These are phyloP conservation scores for Epichloe baconii DNA, from an alignment of 2,329 filamentous ascomycete species.

Conservation along the genomic window DNA sequence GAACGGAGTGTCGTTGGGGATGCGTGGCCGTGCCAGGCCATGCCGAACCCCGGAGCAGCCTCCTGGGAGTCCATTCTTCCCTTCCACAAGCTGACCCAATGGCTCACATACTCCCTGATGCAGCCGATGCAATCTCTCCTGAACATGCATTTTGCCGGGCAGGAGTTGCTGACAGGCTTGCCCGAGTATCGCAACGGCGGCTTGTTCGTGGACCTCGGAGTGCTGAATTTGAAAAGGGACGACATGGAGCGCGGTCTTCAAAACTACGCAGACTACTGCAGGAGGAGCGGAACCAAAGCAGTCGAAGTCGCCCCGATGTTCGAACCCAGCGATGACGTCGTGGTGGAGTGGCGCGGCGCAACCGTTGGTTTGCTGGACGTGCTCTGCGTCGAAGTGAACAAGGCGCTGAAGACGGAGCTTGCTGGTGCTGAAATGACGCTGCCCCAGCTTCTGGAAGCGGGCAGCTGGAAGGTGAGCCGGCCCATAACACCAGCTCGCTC, in stretches of 20 bases:
- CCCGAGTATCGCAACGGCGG: slow-evolving; percentile 91
- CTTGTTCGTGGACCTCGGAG: slow-evolving; percentile 71
- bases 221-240: slow-evolving; percentile 60
- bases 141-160: slow-evolving; percentile 67
- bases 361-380: slow-evolving; percentile 47
- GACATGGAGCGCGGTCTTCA: slow-evolving; percentile 60
- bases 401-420: slow-evolving; percentile 50
- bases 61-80: slow-evolving; percentile 69
- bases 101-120: slow-evolving; percentile 90
- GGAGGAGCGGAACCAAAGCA: slow-evolving; percentile 52
- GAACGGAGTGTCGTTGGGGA: slow-evolving; percentile 77
- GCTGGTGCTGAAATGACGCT: slow-evolving; percentile 60
- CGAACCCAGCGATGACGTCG: slow-evolving; percentile 44
- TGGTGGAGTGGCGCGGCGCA: slow-evolving; percentile 53
- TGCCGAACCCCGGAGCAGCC: slow-evolving; percentile 48
- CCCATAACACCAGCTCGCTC: too few species aligned
- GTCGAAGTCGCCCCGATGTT: slow-evolving; percentile 46
- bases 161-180: slow-evolving; percentile 71
- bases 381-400: slow-evolving; percentile 41
- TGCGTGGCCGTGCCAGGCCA: slow-evolving; percentile 79
- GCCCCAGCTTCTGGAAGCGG: slow-evolving; percentile 85
- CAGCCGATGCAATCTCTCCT: slow-evolving; percentile 76
- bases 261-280: slow-evolving; percentile 50
- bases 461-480: slow-evolving; percentile 81
- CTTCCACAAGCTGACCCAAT: slow-evolving; percentile 90